Percentiles rank a stretch among this genome's conserved stretches.
phyloP scores from a whole-genome alignment of 208 protist species.

The Trichomonas gallinae region DNA sequence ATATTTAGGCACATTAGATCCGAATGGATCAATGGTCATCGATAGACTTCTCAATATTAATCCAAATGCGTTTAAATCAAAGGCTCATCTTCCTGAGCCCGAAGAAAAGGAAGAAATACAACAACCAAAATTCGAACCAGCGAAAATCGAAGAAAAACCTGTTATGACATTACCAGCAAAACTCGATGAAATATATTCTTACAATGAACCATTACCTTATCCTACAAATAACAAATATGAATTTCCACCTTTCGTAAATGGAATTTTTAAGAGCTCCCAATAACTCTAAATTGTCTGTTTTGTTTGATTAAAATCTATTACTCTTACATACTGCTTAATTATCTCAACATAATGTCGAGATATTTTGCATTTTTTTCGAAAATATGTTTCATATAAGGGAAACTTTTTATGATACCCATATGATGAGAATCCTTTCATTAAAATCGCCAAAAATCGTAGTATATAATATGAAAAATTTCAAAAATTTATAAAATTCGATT shows the following conservation, averaged over 20 bases:
- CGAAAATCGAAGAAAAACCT: background rate
- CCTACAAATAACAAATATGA: background rate
- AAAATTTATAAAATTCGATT: too few relatives aligned
- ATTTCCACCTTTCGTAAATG: background rate
- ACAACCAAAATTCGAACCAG: background rate
- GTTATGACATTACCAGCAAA: background rate
- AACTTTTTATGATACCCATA: too few relatives aligned
- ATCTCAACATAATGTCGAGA: too few relatives aligned
- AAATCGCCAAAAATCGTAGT: too few relatives aligned
- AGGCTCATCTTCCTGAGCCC: background rate
- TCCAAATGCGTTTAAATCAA: background rate
- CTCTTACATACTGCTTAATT: too few relatives aligned
- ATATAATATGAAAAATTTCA: too few relatives aligned
- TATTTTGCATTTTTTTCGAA: too few relatives aligned
- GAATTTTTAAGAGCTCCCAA: background rate
- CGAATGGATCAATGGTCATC: background rate
- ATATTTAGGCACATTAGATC: background rate
- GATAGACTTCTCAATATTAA: background rate
- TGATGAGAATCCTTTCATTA: too few relatives aligned
- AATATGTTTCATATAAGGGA: too few relatives aligned
- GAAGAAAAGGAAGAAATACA: background rate
- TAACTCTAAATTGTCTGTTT: too few relatives aligned
- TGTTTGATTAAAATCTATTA: too few relatives aligned
- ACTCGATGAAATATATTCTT: background rate
- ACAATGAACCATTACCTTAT: background rate